Base-by-base conservation (phyloP, 352 stramenopile species). In the Globisporangium ultimum region DNA sequence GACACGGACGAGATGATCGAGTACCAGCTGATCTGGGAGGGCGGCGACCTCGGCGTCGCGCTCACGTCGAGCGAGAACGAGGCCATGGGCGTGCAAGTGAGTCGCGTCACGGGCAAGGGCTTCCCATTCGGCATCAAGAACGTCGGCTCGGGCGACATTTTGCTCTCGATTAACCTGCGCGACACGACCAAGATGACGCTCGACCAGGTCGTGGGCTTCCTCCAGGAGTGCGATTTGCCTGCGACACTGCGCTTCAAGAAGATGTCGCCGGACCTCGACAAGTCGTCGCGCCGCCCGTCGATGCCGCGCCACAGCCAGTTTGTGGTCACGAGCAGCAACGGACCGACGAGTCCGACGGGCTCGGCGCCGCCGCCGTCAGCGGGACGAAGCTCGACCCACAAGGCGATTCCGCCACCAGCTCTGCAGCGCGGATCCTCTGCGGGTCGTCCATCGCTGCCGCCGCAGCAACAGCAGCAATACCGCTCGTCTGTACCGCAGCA, bases 81-180 rank as follows among this genome's bases (percentile, higher is more conserved):
- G 14, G 64, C 68, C 32, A 68, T 70, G 24, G 76, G 85, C 59
- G 83, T 95, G 48, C 75, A 77, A 28, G 85, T 95, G 51, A 92
- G 81, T 47, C 85, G 85, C 53, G 78, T 93, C 20, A 95, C 85
- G 1, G 85, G 85, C 61, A 95, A 95, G 53, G 85, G 83, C 24
- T 95, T 95, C 63, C 85, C 85, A 12, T 92, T 93, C 21, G 85
- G 85, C 43, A 95, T 95, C 61, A 95, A 95, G 72, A 95, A 92
- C 67, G 85, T 95, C 54, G 83, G 81, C 4, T 66, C 85, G 8
- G 85, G 85, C 32, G 85, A 95, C 49, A 68, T 91, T 5, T 55
- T 95, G 64, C 75, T 95, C 10, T 89, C 81, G 18, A 92, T 95
- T 66, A 95, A 95, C 64, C 68, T 90, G 60, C 78, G 78, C 38